Base-by-base conservation (phyloP, 1,284 basidiomycete species). In the Papiliotrema fonsecae region DNA sequence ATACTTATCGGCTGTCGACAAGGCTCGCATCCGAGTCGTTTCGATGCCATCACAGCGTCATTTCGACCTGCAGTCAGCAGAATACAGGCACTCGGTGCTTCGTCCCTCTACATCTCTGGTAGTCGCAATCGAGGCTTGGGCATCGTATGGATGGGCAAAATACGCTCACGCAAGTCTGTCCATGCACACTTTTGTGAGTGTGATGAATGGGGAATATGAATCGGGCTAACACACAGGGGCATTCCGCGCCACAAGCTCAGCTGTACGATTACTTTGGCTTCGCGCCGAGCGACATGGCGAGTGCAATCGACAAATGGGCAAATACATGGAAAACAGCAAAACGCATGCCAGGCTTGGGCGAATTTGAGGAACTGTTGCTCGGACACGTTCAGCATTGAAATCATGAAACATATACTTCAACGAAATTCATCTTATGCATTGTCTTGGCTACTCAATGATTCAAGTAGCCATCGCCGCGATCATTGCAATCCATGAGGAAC, bases 231-330 rank as follows among this genome's bases (percentile, higher is more conserved):
- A 32, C n/a, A n/a, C 9, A 38, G 36, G 36, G 68, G 18, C 54
- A 57, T 34, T 65, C 61, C 3, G 69, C 66, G 9, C 67, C 69
- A 10, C 51, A 57, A 34, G 45, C 52, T 3, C 43, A 51, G 16
- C 44, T 69, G 10, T 70, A 57, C 44, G 63, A 67, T 31, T 54
- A 61, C 47, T 70, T 67, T 45, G 69, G 69, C 3, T 70, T 70
- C 43, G 56, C 55, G 21, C 49, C 50, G 22, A 52, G 64, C n/a
- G 62, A 65, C 42, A 38, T 70, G 42, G 57, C 61, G 0, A 41
- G 47, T 42, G 59, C 56, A 45, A 64, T 69, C 30, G 42, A 38
- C 9, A 43, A 38, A 18, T 69, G 56, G 53, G 57, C 47, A 18
- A 48, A 41, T 46, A 52, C 22, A 43, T 35, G 39, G 26, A 36